Base-by-base conservation (phyloP, 2,329 filamentous ascomycete species). In the Colletotrichum lentis region DNA sequence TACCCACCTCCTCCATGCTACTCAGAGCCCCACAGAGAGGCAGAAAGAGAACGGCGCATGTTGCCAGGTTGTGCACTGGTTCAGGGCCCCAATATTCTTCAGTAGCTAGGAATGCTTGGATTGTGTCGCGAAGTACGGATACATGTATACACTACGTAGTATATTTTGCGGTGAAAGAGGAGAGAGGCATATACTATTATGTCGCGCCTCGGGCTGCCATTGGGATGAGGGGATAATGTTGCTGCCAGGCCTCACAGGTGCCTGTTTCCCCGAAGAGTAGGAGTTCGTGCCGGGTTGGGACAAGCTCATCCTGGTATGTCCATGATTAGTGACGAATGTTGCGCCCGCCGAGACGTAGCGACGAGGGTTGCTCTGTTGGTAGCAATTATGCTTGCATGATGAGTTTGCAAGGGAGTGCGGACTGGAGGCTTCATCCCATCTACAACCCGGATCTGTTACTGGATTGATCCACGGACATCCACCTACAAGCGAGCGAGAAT, bases 371-470 rank as follows among this genome's bases (percentile, higher is more conserved):
- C 43, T 65, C 41, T 49, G 56, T 18, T n/a, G 50, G 35, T 49
- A 27, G 39, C 31, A 53, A 49, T 24, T 39, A 22, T 44, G 46
- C 18, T 18, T 53, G 52, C 47, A 60, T 57, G 50, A 57, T 8
- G 35, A 31, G 24, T n/a, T 57, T 44, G 41, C 64, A 59, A 54
- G 54, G 61, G 59, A 54, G 20, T 49, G 54, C 47, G 44, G 43
- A 41, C 39, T 58, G 54, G 35, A 59, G 60, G 37, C 62, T 67
- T 57, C 43, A 47, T 62, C 54, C 37, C n/a, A 44, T 56, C 35
- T 43, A 67, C 52, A 54, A 63, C 57, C 58, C 67, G 63, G 63
- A 67, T 67, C 63, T 49, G 63, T 67, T 69, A 57, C 67, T 69
- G 41, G 67, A 58, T 58, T 67, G 63, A 69, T 58, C 58, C 47